Evolutionary conservation across 257 asterid species (phyloP), one percentile per base, ranked within the genome.

Genomic region (Ilex aquifolium): DNA sequence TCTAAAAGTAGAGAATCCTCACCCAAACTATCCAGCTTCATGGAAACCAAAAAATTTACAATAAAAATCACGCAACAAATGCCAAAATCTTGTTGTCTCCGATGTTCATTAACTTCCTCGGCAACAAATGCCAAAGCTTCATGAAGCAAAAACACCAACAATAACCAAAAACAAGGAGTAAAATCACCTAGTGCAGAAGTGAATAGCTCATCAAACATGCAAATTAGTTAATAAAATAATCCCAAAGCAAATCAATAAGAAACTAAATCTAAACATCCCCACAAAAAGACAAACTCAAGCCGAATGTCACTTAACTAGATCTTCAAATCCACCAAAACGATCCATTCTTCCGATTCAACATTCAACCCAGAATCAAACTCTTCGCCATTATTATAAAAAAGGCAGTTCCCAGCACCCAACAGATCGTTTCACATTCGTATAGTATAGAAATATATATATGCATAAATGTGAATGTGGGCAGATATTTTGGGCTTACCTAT

Each of bases 301-400:
- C 57, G 31, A 44, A 60, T 65, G 52, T 31, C 65, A 52, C 60
- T 60, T 27, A 36, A 44, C 60, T 65, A 78, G 80, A 78, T 74
- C 78, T 78, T 64, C 69, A 62, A 72, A 66, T 58, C 62, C 62
- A 65, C 58, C 21, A 39, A 71, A 78, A 74, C 5, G 80, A 78
- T 78, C 80, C 80, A 78, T 65, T 64, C 72, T 70, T 49, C 14
- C 63, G 69, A 29, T 57, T 52, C 68, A 72, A 68, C 64, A 70
- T 65, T 72, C 78, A 76, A 44, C 39, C 39, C 50, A 59, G 59
- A 49, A 66, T 42, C 65, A 59, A 64, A 48, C 65, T 61, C 71
- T 8, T 36, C 42, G 42, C 7, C 42, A 36, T 36, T 36, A 36
- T 36, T 4, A 36, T 8, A 69, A 60, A 21, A 51, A 11, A 60